phyloP scores from a whole-genome alignment of 352 stramenopile species.

The Pythium vanterpoolii region DNA sequence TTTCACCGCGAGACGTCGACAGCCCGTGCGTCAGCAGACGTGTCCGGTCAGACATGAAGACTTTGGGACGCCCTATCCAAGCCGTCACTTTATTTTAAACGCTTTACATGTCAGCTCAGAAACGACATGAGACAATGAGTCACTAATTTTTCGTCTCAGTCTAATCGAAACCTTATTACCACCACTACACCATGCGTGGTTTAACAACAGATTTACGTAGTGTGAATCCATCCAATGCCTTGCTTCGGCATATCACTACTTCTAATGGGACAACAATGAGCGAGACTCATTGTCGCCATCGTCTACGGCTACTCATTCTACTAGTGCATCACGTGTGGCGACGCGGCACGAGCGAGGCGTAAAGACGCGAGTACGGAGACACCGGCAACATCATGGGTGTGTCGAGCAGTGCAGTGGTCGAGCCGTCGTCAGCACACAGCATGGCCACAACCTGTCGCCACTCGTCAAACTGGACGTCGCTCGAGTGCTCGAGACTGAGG shows the following conservation, averaged over 20 bases:
- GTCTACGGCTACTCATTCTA: neutral
- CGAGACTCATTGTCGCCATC: neutral
- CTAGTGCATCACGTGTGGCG: neutral
- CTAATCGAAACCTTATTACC: no score
- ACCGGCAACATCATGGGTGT: constrained; percentile 45
- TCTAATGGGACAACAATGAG: neutral
- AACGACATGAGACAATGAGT: no score
- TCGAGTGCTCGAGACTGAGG: constrained; percentile 93
- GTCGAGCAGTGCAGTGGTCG: constrained; percentile 71
- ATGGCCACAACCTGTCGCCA: constrained; percentile 90
- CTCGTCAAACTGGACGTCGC: constrained; percentile 92
- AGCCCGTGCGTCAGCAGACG: neutral
- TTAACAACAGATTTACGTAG: no score
- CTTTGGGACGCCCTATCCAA: no score
- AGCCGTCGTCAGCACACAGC: constrained; percentile 92
- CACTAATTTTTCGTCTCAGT: no score
- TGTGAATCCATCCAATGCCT: neutral
- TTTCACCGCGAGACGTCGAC: neutral
- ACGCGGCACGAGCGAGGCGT: constrained; percentile 26
- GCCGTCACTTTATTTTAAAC: neutral
- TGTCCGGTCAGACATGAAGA: neutral
- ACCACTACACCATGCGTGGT: no score
- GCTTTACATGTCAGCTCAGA: neutral
- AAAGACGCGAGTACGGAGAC: constrained; percentile 68
- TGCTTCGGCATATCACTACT: neutral